These are phyloP conservation scores for Xylariaceae sp. DNA, from an alignment of 2,329 filamentous ascomycete species.

Conservation along the genomic window DNA sequence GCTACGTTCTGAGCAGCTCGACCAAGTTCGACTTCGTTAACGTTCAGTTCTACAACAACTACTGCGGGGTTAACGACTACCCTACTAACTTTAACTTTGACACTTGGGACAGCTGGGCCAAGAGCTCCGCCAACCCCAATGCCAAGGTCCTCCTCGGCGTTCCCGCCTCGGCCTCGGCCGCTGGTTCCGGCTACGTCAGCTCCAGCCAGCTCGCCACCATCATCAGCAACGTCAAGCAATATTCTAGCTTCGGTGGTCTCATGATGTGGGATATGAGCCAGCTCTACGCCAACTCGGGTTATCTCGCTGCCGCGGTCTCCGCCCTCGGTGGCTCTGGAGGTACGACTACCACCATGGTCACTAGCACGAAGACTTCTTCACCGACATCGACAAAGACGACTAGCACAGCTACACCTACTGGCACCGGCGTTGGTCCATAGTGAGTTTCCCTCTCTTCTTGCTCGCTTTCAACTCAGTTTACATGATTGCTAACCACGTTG, in stretches of 20 bases:
- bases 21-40: constrained; percentile 58
- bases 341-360: constrained; percentile 8
- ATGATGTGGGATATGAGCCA: constrained; percentile 69
- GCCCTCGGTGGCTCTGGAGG: constrained; percentile 26
- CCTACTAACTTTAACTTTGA: constrained; percentile 56
- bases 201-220: constrained; percentile 45
- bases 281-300: constrained; percentile 54
- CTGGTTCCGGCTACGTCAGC: constrained; percentile 52
- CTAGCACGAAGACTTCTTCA: constrained; percentile 13
- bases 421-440: too few species aligned
- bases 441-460: too few species aligned
- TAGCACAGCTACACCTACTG: constrained; percentile 20
- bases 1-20: constrained; percentile 50
- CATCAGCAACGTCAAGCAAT: constrained; percentile 51
- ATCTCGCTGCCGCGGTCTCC: constrained; percentile 43
- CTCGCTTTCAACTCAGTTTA: too few species aligned
- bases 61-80: constrained; percentile 56
- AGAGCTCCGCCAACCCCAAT: constrained; percentile 52
- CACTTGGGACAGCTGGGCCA: constrained; percentile 64
- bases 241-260: constrained; percentile 59
- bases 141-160: constrained; percentile 61
- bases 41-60: constrained; percentile 69
- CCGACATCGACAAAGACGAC: constrained; percentile 18
- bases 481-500: too few species aligned
- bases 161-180: constrained; percentile 51